Percentiles rank a stretch among this genome's conserved stretches.
phyloP scores from a whole-genome alignment of 371 early-diverging fungal genomes.

The Batrachochytrium dendrobatidis region DNA sequence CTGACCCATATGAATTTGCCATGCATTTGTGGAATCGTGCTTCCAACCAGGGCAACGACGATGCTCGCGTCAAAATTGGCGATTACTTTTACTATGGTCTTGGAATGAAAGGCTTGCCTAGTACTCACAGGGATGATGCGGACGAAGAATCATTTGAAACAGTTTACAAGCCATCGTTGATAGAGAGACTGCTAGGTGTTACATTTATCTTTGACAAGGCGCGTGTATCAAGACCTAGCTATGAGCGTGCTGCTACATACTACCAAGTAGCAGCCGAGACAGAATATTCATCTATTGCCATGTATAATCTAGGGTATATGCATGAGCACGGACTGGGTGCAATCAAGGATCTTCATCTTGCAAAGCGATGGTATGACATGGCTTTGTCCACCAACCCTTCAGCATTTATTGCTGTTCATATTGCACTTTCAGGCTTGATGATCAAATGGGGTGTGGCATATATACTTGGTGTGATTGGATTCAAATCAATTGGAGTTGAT shows the following conservation, averaged over 20 bases:
- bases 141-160: not conserved
- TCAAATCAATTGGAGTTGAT: not conserved
- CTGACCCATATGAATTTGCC: slow-evolving; percentile 48
- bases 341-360: slow-evolving; percentile 78
- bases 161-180: not conserved
- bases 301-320: slow-evolving; percentile 97
- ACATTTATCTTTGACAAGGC: not conserved
- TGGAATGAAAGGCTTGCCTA: slow-evolving; percentile 43
- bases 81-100: slow-evolving; percentile 89
- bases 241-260: slow-evolving; percentile 72
- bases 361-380: slow-evolving; percentile 85
- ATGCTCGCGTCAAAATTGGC: slow-evolving; percentile 85
- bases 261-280: slow-evolving; percentile 83
- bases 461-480: not conserved
- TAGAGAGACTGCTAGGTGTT: not conserved
- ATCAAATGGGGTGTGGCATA: slow-evolving; percentile 32
- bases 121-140: slow-evolving; percentile 1
- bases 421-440: slow-evolving; percentile 66
- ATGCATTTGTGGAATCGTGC: slow-evolving; percentile 88
- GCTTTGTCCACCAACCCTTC: slow-evolving; percentile 67
- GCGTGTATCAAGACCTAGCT: slow-evolving; percentile 30
- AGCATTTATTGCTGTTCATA: slow-evolving; percentile 72
- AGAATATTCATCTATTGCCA: slow-evolving; percentile 74
- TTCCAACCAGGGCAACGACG: slow-evolving; percentile 87
- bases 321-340: slow-evolving; percentile 93